Evolutionary conservation across 768 basidiomycete genomes (phyloP), one percentile per base, ranked within the genome.

Genomic region (Phylloporus sp.): DNA sequence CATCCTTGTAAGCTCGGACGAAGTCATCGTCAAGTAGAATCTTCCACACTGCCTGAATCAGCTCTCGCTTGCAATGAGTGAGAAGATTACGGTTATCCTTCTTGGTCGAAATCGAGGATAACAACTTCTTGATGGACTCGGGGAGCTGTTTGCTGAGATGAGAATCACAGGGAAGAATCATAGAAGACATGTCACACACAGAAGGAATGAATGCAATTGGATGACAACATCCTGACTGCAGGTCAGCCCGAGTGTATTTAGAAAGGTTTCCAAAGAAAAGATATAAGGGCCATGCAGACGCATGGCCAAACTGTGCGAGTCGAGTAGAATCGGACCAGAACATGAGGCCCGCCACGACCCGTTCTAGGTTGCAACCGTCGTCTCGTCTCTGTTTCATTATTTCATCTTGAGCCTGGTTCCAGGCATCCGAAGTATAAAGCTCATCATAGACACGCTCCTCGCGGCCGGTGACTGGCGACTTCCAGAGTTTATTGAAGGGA

Each of bases 201-300:
- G 39, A 23, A 3, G 59, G 63, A 1, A 67, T 55, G 43, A 60
- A 66, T 1, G 61, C 59, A 2, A 69, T 43, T 1, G 59, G 58
- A 52, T 68, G 52, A 31, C 57, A 62, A 2, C 53, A 50, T 4
- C 56, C 51, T 0, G 53, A 52, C 0, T 36, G 24, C 1, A 57
- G 53, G 12, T 48, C 10, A 0, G 47, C n/a, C 5, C 51, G 51
- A 5, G 47, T 18, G 36, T 64, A 64, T 40, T 68, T 68, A 3
- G 58, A 61, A 4, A 55, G 51, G 24, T 65, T 65, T 0, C 58
- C 52, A 11, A 63, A 61, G 53, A 12, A 59, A 5, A 62, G 34
- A 47, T 66, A 67, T 3, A 64, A 39, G 0, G 63, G 61, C 66
- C 66, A 67, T 11, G 52, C 45, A 12, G 55, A 59, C 4, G 48